Base-by-base conservation (phyloP, 805 yeast genomes). In the Hermanozyma aechmeae region DNA sequence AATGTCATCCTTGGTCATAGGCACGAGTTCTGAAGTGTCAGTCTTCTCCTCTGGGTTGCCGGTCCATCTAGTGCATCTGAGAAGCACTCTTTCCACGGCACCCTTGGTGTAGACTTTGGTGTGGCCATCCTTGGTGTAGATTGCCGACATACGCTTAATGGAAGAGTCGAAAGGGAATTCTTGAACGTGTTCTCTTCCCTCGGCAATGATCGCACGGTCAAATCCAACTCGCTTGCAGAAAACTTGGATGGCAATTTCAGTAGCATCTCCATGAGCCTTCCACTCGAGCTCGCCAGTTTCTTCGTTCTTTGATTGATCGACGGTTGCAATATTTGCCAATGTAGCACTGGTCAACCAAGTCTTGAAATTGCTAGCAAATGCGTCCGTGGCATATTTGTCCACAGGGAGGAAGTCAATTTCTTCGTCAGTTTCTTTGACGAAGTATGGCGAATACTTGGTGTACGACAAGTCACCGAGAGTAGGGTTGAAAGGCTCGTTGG, bases 311-410 rank as follows among this genome's bases (percentile, higher is more conserved):
- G 66, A 56, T 40, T 67, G 58, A 37, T 65, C 69, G 3, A 84
- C 75, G 8, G 65, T 63, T 3, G 95, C 89, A 44, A 83, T 74
- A 43, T 84, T 85, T 20, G 94, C 94, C 37, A 85, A 56, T 1
- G 92, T 70, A 2, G 93, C 84, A 27, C 79, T 61, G 15, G 55
- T 46, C 30, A 80, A 51, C 81, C 84, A 83, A 21, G 61, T 48
- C 18, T 50, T 35, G 39, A 71, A 68, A 10, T 49, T 40, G 24
- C 46, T 38, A 16, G 48, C 45, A 20, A 43, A 42, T 15, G 38
- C 32, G 9, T 29, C 34, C 11, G 53, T 35, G 14, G 30, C 33
- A 6, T 53, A 38, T 24, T 24, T 38, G 13, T 41, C 37, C 18
- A 33, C 34, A 15, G 37, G 51, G 29, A 31, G 38, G 44, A 30